A percentile compares a stretch with the other conserved stretches of the same genome.
phyloP scores from a whole-genome alignment of 202 grass and related monocot genomes.

The Panicum virgatum region DNA sequence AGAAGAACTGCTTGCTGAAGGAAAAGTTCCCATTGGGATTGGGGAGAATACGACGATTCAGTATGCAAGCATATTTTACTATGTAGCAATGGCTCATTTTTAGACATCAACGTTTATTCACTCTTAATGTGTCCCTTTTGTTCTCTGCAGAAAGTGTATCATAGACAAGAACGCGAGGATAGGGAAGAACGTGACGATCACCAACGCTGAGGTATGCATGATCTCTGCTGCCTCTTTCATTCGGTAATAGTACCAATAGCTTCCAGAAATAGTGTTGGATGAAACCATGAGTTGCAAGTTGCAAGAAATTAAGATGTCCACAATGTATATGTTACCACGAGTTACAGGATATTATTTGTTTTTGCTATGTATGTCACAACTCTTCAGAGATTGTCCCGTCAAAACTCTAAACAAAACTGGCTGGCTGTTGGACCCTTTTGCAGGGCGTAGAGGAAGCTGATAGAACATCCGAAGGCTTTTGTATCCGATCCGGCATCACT shows the following conservation, averaged over 20 bases:
- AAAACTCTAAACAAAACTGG: not conserved
- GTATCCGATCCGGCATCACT: conserved; percentile 82
- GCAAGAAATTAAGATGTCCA: not conserved
- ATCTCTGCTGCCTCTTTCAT: conserved; percentile 4
- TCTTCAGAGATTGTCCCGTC: not conserved
- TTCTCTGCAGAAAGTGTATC: conserved; percentile 70
- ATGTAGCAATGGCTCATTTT: not conserved
- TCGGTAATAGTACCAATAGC: not conserved
- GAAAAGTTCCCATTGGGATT: conserved; percentile 83
- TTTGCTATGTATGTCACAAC: not conserved
- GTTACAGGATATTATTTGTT: not conserved
- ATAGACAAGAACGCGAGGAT: conserved; percentile 95
- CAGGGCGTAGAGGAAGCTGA: conserved; percentile 78
- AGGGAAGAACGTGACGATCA: conserved; percentile 76
- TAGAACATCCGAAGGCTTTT: conserved; percentile 78
- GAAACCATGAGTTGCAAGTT: conserved; percentile 6
- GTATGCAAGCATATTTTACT: conserved; percentile 44
- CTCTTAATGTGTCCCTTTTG: conserved; percentile 1
- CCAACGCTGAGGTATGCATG: conserved; percentile 64
- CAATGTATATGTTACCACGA: conserved; percentile 4
- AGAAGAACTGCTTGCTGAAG: conserved; percentile 61
- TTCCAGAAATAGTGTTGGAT: not conserved
- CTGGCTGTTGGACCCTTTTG: conserved; percentile 32
- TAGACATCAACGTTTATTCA: conserved; percentile 4
- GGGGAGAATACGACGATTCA: conserved; percentile 88